phyloP scores from a whole-genome alignment of 345 rosid species.

The Populus deltoides region DNA sequence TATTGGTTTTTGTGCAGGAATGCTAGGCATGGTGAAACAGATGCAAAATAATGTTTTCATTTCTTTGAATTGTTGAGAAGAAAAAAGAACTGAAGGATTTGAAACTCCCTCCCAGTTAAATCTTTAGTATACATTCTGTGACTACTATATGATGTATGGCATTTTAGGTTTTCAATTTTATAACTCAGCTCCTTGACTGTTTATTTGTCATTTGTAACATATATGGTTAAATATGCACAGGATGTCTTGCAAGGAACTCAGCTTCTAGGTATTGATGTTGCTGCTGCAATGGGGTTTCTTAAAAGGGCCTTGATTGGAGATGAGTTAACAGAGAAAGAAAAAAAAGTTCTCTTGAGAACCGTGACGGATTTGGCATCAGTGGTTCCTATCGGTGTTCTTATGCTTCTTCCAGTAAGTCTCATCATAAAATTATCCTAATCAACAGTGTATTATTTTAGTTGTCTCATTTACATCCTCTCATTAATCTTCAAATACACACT shows the following conservation, averaged over 20 bases:
- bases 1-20: neutral
- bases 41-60: conserved; percentile 1
- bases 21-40: neutral
- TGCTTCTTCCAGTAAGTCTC: conserved; percentile 95
- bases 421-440: neutral
- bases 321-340: conserved; percentile 83
- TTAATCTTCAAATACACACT: neutral
- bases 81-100: neutral
- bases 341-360: conserved; percentile 74
- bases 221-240: conserved; percentile 40
- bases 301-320: conserved; percentile 74
- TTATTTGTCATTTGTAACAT: conserved; percentile 1
- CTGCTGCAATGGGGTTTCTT: conserved; percentile 75
- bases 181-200: conserved; percentile 2
- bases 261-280: conserved; percentile 88
- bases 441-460: neutral
- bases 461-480: neutral
- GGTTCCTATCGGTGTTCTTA: conserved; percentile 82
- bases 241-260: conserved; percentile 98
- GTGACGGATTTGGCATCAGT: conserved; percentile 89
- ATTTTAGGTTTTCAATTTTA: conserved; percentile 1
- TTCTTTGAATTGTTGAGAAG: conserved; percentile 3
- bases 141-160: neutral
- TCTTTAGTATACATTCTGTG: neutral
- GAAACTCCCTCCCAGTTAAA: neutral